Evolutionary conservation across 2,329 filamentous ascomycete genomes (phyloP).

Genomic region (Alternaria sp.): DNA sequence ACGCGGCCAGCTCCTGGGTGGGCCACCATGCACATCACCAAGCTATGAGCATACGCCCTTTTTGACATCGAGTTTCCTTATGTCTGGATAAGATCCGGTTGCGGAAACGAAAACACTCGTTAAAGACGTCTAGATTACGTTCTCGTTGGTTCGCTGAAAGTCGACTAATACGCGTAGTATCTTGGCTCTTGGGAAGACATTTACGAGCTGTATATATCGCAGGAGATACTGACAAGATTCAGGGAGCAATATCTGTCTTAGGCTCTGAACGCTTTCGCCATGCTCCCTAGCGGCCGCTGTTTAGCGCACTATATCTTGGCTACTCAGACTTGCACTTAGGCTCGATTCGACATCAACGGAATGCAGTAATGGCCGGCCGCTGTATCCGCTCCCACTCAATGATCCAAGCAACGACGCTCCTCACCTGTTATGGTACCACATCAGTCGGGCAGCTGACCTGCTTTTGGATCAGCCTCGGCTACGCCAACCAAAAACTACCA

Average conservation of each 20-base stretch:
- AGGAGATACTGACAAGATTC: not conserved
- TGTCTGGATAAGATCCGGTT: not conserved
- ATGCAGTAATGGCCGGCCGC: not conserved
- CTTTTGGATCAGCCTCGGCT: not conserved
- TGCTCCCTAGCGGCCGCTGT: not conserved
- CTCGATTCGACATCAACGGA: not conserved
- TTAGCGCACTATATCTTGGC: not conserved
- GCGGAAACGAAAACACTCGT: not conserved
- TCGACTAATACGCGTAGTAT: not conserved
- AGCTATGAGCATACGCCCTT: not conserved
- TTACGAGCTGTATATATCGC: accelerated
- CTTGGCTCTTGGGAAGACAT: not conserved
- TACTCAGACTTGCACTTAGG: not conserved
- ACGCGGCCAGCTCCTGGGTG: not conserved
- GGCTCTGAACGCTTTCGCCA: not conserved
- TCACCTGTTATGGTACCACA: not conserved
- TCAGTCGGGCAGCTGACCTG: not conserved
- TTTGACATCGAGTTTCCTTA: not conserved
- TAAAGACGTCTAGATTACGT: not conserved
- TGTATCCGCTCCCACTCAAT: not conserved
- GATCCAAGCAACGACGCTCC: not conserved
- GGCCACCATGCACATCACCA: not conserved
- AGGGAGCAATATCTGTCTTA: not conserved
- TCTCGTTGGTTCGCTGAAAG: accelerated
- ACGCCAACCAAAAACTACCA: not conserved